Evolutionary conservation across 169 alveolate species (phyloP), one percentile per base, ranked within the genome.

Genomic region (Toxoplasma gondii): DNA sequence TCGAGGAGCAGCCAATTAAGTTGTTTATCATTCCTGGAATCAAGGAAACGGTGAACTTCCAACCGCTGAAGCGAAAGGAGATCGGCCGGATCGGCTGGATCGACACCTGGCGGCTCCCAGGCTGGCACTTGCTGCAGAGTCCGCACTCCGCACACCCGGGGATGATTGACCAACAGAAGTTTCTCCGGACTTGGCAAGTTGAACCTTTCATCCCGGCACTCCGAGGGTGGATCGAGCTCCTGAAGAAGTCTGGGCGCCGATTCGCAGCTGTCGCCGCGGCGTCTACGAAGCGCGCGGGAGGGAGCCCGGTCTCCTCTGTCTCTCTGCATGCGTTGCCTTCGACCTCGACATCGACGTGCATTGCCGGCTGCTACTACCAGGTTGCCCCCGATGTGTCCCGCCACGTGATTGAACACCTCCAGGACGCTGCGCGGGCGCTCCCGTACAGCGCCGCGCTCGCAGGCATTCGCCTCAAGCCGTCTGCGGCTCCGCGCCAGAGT

Each of bases 11-110:
- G 91, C 96, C 96, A 29, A 74, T 98, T 39, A 98, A 98, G 94
- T 94, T 98, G 41, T 98, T 97, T 91, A 83, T 98, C 64, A 95
- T 98, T 39, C 99, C 99, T 12, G 98, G 99, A 78, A 96, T 98
- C 58, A 96, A 95, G 64, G 99, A 98, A 69, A 92, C 82, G 70
- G 96, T 95, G 54, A 88, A 95, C 36, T 93, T 98, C 78, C 96
- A 95, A 82, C 98, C 99, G 17, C 96, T 93, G 88, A 97, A 97
- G 41, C 95, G 98, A 78, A 98, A 98, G 80, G 99, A 98, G 93
- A 98, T 98, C 74, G 95, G 98, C 34, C 96, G 95, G 86, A 96
- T 97, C 53, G 96, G 97, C 43, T 98, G 99, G 99, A 93, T 98
- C 53, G 96, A 93, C 78, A 93, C 97, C 27, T 88, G 93, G 41